These are phyloP conservation scores for Torulaspora indica DNA, from an alignment of 805 yeast genomes.

Conservation along the genomic window DNA sequence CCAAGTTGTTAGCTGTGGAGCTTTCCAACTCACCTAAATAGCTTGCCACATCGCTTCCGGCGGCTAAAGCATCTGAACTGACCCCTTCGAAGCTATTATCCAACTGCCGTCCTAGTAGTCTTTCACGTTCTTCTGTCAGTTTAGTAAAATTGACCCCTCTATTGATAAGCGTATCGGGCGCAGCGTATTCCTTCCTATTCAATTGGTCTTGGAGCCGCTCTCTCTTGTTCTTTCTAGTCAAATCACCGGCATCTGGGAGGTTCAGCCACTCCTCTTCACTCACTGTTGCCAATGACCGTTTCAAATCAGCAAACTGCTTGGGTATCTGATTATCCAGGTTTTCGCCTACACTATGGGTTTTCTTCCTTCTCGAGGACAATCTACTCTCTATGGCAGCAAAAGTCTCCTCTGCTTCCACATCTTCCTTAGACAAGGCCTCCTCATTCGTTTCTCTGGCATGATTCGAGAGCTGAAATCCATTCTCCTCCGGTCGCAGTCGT, in stretches of 20 bases:
- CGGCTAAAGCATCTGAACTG: slow-evolving; percentile 12
- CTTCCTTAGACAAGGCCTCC: slow-evolving; percentile 43
- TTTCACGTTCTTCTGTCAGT: slow-evolving; percentile 60
- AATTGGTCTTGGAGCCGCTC: slow-evolving; percentile 55
- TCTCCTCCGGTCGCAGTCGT: slow-evolving; percentile 23
- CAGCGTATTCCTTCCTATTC: slow-evolving; percentile 70
- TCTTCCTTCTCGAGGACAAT: slow-evolving; percentile 35
- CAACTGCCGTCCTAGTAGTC: slow-evolving; percentile 50
- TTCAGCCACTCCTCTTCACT: slow-evolving; percentile 72
- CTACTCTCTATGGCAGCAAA: slow-evolving; percentile 64
- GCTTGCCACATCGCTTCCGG: slow-evolving; percentile 37
- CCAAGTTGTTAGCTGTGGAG: slow-evolving; percentile 1
- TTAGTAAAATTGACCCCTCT: slow-evolving; percentile 43
- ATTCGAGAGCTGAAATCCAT: slow-evolving; percentile 13
- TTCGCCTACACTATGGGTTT: slow-evolving; percentile 13
- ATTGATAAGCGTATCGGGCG: slow-evolving; percentile 64
- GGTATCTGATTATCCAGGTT: slow-evolving; percentile 22
- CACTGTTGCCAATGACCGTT: slow-evolving; percentile 53
- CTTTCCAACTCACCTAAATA: slow-evolving; percentile 41
- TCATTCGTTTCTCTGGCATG: neutral
- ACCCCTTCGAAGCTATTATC: slow-evolving; percentile 37
- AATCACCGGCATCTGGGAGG: slow-evolving; percentile 84
- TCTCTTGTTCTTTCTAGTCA: slow-evolving; percentile 76
- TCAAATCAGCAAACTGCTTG: slow-evolving; percentile 63
- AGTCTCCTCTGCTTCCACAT: slow-evolving; percentile 71